These are phyloP conservation scores for Botryosphaeria dothidea DNA, from an alignment of 2,329 filamentous ascomycete species.

Conservation along the genomic window DNA sequence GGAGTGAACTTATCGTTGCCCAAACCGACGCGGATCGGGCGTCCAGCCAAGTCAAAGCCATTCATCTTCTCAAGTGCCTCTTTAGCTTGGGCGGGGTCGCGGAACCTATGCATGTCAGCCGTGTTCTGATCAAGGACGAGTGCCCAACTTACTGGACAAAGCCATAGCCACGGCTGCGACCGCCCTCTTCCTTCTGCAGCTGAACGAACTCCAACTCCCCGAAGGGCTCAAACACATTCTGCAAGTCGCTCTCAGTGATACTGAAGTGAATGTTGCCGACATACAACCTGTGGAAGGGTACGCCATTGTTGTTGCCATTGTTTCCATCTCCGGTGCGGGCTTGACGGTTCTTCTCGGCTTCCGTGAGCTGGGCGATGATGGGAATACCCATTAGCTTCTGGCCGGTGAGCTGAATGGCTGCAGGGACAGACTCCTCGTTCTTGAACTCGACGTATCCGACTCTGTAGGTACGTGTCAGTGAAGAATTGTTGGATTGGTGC, in stretches of 20 bases:
- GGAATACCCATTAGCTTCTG: conserved; percentile 98
- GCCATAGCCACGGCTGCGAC: conserved; percentile 90
- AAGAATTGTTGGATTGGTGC: not conserved
- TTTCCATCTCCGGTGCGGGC: conserved; percentile 75
- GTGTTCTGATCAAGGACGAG: not conserved
- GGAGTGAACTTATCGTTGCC: conserved; percentile 99
- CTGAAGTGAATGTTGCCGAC: conserved; percentile 99
- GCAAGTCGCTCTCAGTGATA: conserved; percentile 92
- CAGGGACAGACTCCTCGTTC: conserved; percentile 87
- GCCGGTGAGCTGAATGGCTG: conserved; percentile 96
- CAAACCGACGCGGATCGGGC: conserved; percentile 96
- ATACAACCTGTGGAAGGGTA: conserved; percentile 96
- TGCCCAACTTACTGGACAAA: conserved; percentile 85
- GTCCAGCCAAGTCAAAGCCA: conserved; percentile 95
- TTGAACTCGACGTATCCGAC: conserved; percentile 99
- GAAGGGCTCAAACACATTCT: conserved; percentile 96
- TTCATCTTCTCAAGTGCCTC: conserved; percentile 99
- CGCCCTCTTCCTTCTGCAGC: conserved; percentile 91
- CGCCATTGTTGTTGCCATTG: conserved; percentile 70
- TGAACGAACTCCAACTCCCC: conserved; percentile 97
- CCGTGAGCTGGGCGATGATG: conserved; percentile 96
- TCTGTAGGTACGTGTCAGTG: conserved; percentile 55
- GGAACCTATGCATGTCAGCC: conserved; percentile 64
- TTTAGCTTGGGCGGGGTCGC: conserved; percentile 85
- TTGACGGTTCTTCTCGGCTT: conserved; percentile 99